Evolutionary conservation across 495 filamentous ascomycete species (phyloP), one percentile per base, ranked within the genome.

Genomic region (Lichenothelia convexa): DNA sequence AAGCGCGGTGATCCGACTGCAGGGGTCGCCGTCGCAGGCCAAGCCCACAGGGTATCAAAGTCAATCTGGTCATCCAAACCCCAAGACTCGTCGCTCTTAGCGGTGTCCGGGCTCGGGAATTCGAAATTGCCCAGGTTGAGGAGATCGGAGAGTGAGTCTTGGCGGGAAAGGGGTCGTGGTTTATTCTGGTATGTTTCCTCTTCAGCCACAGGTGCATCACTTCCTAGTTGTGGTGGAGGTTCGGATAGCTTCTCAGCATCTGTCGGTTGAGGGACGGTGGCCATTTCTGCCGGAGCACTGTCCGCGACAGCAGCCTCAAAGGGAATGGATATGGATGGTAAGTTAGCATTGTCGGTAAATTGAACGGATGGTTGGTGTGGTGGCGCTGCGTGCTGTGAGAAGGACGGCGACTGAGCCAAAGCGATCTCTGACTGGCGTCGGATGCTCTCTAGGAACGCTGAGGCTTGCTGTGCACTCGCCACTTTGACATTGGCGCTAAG

Each of bases 41-140:
- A 65, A 30, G 59, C 54, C 70, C 67, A 73, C 30, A 73, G 42
- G n/a, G 51, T 55, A 40, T 71, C 66, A 27, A 74, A 68, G 27
- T 72, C 62, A 34, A 72, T 64, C 34, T 65, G 60, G 13, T 61
- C 55, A 21, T 68, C 65, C 9, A 48, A 43, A 7, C 52, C 51
- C 5, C 49, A 31, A 4, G 62, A 61, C 0, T 57, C 44, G 15
- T 50, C 47, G 6, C 13, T 29, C n/a, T 40, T 32, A 20, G 15
- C 39, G 37, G 7, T 34, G 38, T 1, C 35, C 30, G 5, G 36
- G n/a, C n/a, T n/a, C n/a, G 5, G 32, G 31, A 29, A 49, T 22
- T 62, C 61, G 8, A 58, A 58, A 9, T 63, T 63, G 26, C 51
- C 59, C 19, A 73, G 49, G 11, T 67, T 59, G 5, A 65, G 60